A percentile compares a stretch with the other conserved stretches of the same genome.
phyloP scores from a whole-genome alignment of 176 grass and related monocot species.

The Olyra latifolia region DNA sequence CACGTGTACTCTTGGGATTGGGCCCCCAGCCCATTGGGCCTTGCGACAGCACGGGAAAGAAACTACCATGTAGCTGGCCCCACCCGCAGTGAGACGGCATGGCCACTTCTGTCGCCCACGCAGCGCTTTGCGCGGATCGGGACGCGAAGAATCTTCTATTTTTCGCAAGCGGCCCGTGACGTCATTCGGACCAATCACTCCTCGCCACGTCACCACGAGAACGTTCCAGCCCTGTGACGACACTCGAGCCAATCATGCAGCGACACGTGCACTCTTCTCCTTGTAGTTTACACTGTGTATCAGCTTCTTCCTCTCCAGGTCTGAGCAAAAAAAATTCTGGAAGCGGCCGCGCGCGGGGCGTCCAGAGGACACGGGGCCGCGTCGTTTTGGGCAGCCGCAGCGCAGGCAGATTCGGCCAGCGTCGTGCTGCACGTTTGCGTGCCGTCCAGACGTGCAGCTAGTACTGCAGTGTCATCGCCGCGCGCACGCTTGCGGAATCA shows the following conservation, averaged over 20 bases:
- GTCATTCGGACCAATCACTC: neutral
- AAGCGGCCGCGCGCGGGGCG: neutral
- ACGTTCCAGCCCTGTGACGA: neutral
- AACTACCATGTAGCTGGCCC: neutral
- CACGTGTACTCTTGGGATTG: slow-evolving; percentile 17
- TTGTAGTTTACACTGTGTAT: neutral
- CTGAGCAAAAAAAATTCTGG: slow-evolving; percentile 3
- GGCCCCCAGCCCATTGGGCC: slow-evolving; percentile 15
- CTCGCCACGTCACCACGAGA: neutral
- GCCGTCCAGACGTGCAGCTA: no score
- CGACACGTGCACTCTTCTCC: neutral
- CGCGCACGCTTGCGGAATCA: neutral
- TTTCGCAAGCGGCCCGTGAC: neutral
- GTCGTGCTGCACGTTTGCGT: neutral
- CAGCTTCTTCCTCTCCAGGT: no score
- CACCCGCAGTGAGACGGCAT: neutral
- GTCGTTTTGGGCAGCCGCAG: neutral
- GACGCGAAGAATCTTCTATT: slow-evolving; percentile 12
- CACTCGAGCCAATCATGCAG: neutral
- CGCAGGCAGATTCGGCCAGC: neutral
- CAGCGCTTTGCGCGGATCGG: slow-evolving; percentile 3
- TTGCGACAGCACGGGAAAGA: neutral
- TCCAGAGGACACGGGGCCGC: neutral
- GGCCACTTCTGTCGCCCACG: neutral
- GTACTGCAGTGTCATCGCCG: neutral